Evolutionary conservation across 2,329 filamentous ascomycete species (phyloP), one percentile per base, ranked within the genome.

Genomic region (Calonectria pauciramosa): DNA sequence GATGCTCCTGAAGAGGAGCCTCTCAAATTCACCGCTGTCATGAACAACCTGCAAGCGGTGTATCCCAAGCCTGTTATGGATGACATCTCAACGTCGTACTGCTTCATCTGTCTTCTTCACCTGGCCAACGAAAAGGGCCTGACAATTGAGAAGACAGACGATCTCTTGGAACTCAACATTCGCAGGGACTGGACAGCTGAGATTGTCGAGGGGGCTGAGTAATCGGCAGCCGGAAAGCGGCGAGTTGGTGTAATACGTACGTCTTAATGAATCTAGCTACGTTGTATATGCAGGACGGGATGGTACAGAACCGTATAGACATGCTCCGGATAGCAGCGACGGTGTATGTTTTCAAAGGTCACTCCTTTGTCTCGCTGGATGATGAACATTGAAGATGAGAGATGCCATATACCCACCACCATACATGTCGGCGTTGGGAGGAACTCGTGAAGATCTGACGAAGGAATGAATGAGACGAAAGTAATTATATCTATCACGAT

Each of bases 21-120:
- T 4, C 90, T 98, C 78, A 96, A 94, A 80, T 99, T 99, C 86
- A 99, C 96, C 0, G 89, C 94, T 26, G 93, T 99, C 74, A 97
- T 99, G 92, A 97, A 98, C 83, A 93, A 93, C 75, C 87, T 99
- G 60, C 94, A 97, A 83, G 86, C 89, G 6, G 95, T 98, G 10
- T 99, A 99, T 82, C 93, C 96, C 14, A 94, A 95, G 84, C 90
- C 94, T 79, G 92, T 93, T 74, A 95, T 99, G 92, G 93, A 94
- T 75, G 97, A 99, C 85, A 99, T 99, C 82, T 98, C 96, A 44
- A 99, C 97, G 0, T 97, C 91, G 76, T 94, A 88, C 86, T 98
- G 97, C 84, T 99, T 99, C 86, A 99, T 99, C 82, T 97, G 95
- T 81, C 86, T 98, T 72, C 87, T 98, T 77, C 96, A 98, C 85